A percentile compares a stretch with the other conserved stretches of the same genome.
Conservation (phyloP, 805 yeast species). For the Saccharomycopsis schoenii region DNA sequence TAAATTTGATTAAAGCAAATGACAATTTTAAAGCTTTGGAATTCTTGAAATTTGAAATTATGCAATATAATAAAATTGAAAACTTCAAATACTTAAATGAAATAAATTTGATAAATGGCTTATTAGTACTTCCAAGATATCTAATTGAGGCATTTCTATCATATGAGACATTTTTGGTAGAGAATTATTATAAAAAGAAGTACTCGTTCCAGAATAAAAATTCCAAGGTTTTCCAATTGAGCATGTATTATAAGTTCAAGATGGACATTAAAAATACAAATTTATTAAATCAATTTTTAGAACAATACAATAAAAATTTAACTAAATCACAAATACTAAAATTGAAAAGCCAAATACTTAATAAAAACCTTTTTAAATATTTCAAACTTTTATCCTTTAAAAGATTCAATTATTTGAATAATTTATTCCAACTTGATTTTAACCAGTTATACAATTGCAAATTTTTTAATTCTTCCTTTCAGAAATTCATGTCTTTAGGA, state of each 20-base stretch:
- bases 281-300: slow-evolving; percentile 9
- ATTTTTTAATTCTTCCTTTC: slow-evolving; percentile 4
- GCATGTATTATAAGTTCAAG: slow-evolving; percentile 6
- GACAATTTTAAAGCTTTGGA: slow-evolving; percentile 10
- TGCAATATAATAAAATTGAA: slow-evolving; percentile 7
- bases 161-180: slow-evolving; percentile 13
- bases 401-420: slow-evolving; percentile 15
- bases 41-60: slow-evolving; percentile 12
- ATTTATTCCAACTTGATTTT: slow-evolving; percentile 4
- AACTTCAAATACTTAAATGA: slow-evolving; percentile 13
- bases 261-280: background rate
- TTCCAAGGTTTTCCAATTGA: slow-evolving; percentile 6
- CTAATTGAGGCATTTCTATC: slow-evolving; percentile 13
- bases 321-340: background rate
- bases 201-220: slow-evolving; percentile 6
- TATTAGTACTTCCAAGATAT: slow-evolving; percentile 11
- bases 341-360: background rate
- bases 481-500: slow-evolving; percentile 14
- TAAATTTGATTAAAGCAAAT: slow-evolving; percentile 10
- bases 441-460: slow-evolving; percentile 8
- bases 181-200: slow-evolving; percentile 7
- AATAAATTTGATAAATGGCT: slow-evolving; percentile 13
- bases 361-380: slow-evolving; percentile 3
- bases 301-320: slow-evolving; percentile 9
- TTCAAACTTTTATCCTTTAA: slow-evolving; percentile 13